Conservation (phyloP, 805 yeast genomes). For the Candida sanyiensis region DNA sequence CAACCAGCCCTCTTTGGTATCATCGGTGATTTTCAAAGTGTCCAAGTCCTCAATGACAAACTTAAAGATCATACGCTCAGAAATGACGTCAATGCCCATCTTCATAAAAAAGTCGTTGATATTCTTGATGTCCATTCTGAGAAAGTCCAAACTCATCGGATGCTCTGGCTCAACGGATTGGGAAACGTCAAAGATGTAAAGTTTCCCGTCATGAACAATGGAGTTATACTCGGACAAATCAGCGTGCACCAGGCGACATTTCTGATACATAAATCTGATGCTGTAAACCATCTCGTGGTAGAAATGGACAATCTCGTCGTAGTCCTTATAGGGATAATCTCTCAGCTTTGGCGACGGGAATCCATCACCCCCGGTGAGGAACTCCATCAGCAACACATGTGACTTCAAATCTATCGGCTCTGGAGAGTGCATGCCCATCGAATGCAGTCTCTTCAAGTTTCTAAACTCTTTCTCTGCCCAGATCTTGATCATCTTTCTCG, state of each 20-base stretch:
- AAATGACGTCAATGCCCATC: conserved; percentile 67
- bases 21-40: conserved; percentile 35
- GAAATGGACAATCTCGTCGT: conserved; percentile 57
- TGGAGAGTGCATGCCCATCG: conserved; percentile 86
- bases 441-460: conserved; percentile 75
- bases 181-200: conserved; percentile 92
- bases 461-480: conserved; percentile 99
- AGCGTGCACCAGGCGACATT: conserved; percentile 90
- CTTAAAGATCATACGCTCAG: conserved; percentile 77
- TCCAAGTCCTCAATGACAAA: conserved; percentile 53
- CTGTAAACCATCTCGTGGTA: conserved; percentile 77
- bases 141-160: conserved; percentile 90
- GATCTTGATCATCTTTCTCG: conserved; percentile 92
- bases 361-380: conserved; percentile 67
- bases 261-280: conserved; percentile 83
- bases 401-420: conserved; percentile 84
- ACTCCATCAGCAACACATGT: conserved; percentile 94
- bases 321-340: conserved; percentile 71
- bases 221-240: conserved; percentile 94
- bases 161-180: conserved; percentile 98
- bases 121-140: conserved; percentile 96
- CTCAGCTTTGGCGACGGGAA: conserved; percentile 87
- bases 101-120: conserved; percentile 81
- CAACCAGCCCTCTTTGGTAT: conserved; percentile 32
- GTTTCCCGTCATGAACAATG: conserved; percentile 69